Evolutionary conservation across 345 rosid genomes (phyloP), one percentile per base, ranked within the genome.

Genomic region (Lumnitzera racemosa): DNA sequence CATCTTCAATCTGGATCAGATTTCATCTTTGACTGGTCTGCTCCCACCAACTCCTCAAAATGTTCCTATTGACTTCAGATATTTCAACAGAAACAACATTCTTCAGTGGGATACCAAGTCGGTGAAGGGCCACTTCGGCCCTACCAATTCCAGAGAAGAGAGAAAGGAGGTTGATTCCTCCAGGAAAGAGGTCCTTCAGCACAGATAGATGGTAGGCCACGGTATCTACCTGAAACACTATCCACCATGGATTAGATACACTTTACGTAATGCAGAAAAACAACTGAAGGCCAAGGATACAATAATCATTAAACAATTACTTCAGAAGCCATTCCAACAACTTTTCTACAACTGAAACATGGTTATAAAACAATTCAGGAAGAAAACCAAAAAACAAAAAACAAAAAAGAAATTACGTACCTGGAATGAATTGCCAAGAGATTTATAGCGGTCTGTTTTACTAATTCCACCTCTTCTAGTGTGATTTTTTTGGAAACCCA

Each of bases 141-240:
- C 97, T 96, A 14, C 96, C 98, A n/a, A 92, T 92, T 15, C 98
- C 96, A 9, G 96, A 81, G 73, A 92, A 92, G 20, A 92, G 89
- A 7, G 96, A 92, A 15, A 92, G 82, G 8, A 89, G 61, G 59
- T 78, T 89, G 53, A 92, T 63, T 15, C 97, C 96, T 16, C 29
- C 23, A 0, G 97, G 96, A 69, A 67, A 92, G 65, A 81, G 23
- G 10, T 20, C 74, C 47, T 81, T 92, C 58, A 92, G 52, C 4
- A 73, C 91, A 3, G 97, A 89, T 0, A 87, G 76, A 61, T 92
- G 97, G 20, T 20, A 20, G 20, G 20, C 20, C 20, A 20, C 20
- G 20, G 20, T 20, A 20, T 20, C 20, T 20, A 20, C 20, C 20
- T 20, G 20, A 20, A 20, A 20, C 20, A 20, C 20, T 20, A 20